Base-by-base conservation (phyloP, 2,329 filamentous ascomycete genomes). In the Sporothrix pseudoabietina region DNA sequence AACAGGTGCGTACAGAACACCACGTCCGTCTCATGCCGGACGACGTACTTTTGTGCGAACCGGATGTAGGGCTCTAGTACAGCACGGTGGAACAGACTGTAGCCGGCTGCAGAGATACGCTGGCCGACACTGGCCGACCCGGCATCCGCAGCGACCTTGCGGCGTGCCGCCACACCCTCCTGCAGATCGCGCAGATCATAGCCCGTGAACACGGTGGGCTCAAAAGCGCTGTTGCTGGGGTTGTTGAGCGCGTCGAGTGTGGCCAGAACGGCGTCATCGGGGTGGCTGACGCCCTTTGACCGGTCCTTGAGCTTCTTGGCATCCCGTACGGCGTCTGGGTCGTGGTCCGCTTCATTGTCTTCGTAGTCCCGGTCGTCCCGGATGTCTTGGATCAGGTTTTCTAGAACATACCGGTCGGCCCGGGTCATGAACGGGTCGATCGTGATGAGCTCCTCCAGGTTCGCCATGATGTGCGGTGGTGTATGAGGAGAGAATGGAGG, bases 1-100 rank as follows among this genome's bases (percentile, higher is more conserved):
- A 94, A 79, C 30, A 95, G 85, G 80, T 95, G 92, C 0, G 91
- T 93, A 72, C 94, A 80, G 85, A 95, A 93, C 65, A 94, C 87
- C 22, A 94, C 91, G 79, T 95, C 92, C 0, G 91, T 91, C 72
- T 88, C 85, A 73, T 88, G 83, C 16, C 91, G 89, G 10, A 92
- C 90, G 30, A 90, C 80, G 41, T 76, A 49, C 2, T 79, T 80
- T 57, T 83, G 84, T 1, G 88, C 91, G 78, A 85, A 81, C 16
- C 81, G 80, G 66, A 90, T 82, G 79, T 92, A 93, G 0, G 89
- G 88, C 55, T 85, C 82, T 22, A 93, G 81, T 2, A 91, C 26
- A 73, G 85, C 84, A 52, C 81, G 81, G 78, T 87, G 82, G 1
- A 91, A 35, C 75, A 85, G 84, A 55, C 81, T 80, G 78, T 87